Evolutionary conservation across 495 filamentous ascomycete species (phyloP).

Genomic region (Amniculicola lignicola): DNA sequence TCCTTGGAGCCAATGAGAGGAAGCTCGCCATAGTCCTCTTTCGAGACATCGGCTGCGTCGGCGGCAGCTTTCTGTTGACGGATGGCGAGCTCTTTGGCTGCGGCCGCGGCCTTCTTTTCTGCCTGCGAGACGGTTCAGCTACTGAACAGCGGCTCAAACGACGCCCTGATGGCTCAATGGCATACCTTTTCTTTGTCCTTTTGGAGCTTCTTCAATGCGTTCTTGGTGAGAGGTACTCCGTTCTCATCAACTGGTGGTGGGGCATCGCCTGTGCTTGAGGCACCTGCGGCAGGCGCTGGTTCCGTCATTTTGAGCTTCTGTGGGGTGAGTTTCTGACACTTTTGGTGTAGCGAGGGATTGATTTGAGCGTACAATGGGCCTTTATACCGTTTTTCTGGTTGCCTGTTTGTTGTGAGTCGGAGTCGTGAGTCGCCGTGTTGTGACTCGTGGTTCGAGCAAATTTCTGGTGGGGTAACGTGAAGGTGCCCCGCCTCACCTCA

Average conservation of each 20-base stretch:
- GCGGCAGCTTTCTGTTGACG: constrained; percentile 40
- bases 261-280: constrained; percentile 19
- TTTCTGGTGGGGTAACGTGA: too few relatives aligned
- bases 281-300: background rate
- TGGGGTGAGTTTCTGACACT: background rate
- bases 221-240: constrained; percentile 67
- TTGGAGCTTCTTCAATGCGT: constrained; percentile 62
- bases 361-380: background rate
- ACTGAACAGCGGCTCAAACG: background rate
- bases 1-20: constrained; percentile 38
- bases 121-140: constrained; percentile 10
- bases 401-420: constrained; percentile 1
- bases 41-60: constrained; percentile 42
- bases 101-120: constrained; percentile 38
- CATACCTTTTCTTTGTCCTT: constrained; percentile 64
- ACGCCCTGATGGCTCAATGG: background rate
- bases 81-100: constrained; percentile 38
- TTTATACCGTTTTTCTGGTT: background rate
- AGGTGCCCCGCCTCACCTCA: too few relatives aligned
- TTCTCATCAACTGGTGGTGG: too few relatives aligned
- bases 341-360: background rate
- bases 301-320: constrained; percentile 21
- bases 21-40: constrained; percentile 45
- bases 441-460: too few relatives aligned
- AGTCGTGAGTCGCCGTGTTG: background rate